Evolutionary conservation across 129 eudicot species (phyloP), one percentile per base, ranked within the genome.

Genomic region (Flaveria trinervia): DNA sequence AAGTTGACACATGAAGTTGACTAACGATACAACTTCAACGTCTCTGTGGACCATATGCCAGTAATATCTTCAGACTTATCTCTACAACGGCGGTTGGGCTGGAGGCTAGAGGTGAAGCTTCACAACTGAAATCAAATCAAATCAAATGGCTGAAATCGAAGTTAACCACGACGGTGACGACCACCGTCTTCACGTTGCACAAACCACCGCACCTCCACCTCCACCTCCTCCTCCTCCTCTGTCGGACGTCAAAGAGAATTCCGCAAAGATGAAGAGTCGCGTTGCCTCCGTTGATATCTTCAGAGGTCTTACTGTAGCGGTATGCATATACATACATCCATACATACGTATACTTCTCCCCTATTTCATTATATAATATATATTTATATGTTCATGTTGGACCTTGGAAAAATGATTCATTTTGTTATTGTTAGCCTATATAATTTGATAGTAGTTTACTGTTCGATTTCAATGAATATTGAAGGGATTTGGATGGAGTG

Each of bases 241-340:
- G 22, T 17, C 78, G 10, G 30, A 8, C 7, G 76, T 16, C 61
- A 74, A 25, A 11, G 67, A 59, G 51, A 65, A 62, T 20, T 39
- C 70, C 15, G 16, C 9, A 14, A 74, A 26, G 60, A 69, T 72
- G 75, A 72, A 83, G 65, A 83, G 78, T 66, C 86, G 97, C 7
- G 84, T 91, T 22, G 94, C 85, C 16, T 91, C 97, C 0, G 66
- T 91, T 16, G 97, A 91, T 68, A 76, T 91, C 68, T 91, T 91
- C 78, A 81, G 97, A 80, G 97, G 97, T 71, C 82, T 91, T 71
- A 91, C 97, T 51, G 97, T 91, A 11, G 89, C 89, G 65, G 94
- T 91, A 81, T 62, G 9, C 64, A 26, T 54, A 33, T 33, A 33
- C 39, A 33, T 33, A 33, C 7, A 33, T 33, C 5, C 39, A 33